Base-by-base conservation (phyloP, 352 stramenopile species). In the Phytopythium boreale region DNA sequence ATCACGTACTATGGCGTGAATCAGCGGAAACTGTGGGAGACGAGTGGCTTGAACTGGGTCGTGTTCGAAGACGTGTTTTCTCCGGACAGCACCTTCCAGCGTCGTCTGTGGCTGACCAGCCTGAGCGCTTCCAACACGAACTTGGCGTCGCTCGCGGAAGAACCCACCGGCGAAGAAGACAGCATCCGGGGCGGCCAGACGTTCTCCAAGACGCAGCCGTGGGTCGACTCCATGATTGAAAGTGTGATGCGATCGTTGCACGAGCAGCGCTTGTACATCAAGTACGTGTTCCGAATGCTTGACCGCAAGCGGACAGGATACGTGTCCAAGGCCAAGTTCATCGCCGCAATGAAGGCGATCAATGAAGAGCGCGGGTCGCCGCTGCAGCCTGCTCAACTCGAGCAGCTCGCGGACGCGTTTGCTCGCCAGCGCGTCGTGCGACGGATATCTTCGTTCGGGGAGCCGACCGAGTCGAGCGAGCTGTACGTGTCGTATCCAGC, bases 31-130 rank as follows among this genome's bases (percentile, higher is more conserved):
- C 63, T 77, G 37, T 75, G 76, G 66, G 70, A 85, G 15, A 71
- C 64, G 17, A 74, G 74, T 14, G 76, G 80, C 10, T 63, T 93
- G 22, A 72, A 81, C 36, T 93, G 82, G 82, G 65, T 76, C 17
- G 82, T 93, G 20, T 93, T 93, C 63, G 80, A 92, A 50, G 84
- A 91, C 61, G 87, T 88, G 26, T 92, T 93, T 39, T 91, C 84
- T 0, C 75, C 75, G 4, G 79, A 90, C 46, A 90, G 79, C 61
- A 86, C 82, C 12, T 75, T 76, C 29, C 81, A 91, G 67, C 69
- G 82, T 1, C 80, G 72, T 11, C 59, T 93, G 27, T 87, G 75
- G 71, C 71, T 92, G 60, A 72, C 82, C 15, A 92, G 77, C 53
- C 72, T 84, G 9, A 84, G 64, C 47, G 79, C 80, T 14, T 92